phyloP scores from a whole-genome alignment of 768 basidiomycete species.

The Auriscalpium orientale region DNA sequence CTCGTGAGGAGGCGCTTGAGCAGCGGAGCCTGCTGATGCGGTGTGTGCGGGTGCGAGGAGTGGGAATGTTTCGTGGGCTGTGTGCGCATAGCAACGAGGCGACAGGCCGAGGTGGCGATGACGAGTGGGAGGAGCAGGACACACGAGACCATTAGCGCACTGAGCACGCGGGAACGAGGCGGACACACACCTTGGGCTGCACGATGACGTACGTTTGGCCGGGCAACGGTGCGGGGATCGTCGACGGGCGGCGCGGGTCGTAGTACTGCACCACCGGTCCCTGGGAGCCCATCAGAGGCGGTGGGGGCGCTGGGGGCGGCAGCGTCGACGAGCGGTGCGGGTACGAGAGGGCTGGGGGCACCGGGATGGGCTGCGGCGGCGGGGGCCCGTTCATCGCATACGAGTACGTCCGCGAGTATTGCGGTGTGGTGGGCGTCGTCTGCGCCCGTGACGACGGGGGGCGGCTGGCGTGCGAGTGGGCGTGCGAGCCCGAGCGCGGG shows the following conservation, averaged over 20 bases:
- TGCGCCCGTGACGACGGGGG: slow-evolving; percentile 12
- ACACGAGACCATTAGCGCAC: not conserved
- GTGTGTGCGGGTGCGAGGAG: not conserved
- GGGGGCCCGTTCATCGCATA: slow-evolving; percentile 2
- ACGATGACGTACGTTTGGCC: slow-evolving; percentile 23
- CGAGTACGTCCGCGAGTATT: slow-evolving; percentile 1
- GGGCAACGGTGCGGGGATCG: slow-evolving; percentile 16
- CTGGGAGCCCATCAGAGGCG: slow-evolving; percentile 3
- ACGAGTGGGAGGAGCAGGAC: not conserved
- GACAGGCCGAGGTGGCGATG: too few relatives aligned
- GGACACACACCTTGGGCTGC: slow-evolving; percentile 11
- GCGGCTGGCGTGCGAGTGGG: slow-evolving; percentile 5
- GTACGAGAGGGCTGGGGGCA: slow-evolving; percentile 4
- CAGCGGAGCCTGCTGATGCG: not conserved
- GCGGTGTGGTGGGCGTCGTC: slow-evolving; percentile 6
- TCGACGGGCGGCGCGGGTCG: not conserved
- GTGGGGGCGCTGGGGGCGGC: not conserved
- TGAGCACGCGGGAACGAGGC: not conserved
- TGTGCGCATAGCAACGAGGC: too few relatives aligned
- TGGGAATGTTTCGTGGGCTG: too few relatives aligned
- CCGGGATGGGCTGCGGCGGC: slow-evolving; percentile 7
- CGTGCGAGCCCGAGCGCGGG: slow-evolving; percentile 8
- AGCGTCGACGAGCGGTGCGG: not conserved
- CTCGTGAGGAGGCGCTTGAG: not conserved
- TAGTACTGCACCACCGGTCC: not conserved